Percentiles rank a stretch among this genome's conserved stretches.
These are phyloP conservation scores for Alternaria metachromatica DNA, from an alignment of 2,329 filamentous ascomycete genomes.

Conservation along the genomic window DNA sequence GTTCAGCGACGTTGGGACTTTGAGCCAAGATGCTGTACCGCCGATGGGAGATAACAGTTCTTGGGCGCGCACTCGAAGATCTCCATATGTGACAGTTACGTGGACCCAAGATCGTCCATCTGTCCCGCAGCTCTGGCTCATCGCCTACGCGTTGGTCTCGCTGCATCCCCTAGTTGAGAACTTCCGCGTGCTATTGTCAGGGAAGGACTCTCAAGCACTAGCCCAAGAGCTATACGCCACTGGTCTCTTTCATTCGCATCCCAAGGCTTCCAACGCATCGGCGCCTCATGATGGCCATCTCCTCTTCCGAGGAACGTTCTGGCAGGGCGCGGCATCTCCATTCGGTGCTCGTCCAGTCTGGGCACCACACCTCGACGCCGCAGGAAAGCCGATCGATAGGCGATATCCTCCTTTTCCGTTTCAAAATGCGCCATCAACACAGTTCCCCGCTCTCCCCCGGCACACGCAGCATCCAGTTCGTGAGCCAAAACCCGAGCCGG, in stretches of 20 bases:
- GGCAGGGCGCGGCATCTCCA: conserved; percentile 54
- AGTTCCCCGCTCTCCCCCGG: conserved; percentile 55
- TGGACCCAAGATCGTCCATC: conserved; percentile 53
- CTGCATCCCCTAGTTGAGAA: conserved; percentile 54
- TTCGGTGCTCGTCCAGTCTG: conserved; percentile 52
- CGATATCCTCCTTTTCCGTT: conserved; percentile 53
- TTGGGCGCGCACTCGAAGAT: conserved; percentile 56
- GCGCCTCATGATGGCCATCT: conserved; percentile 52
- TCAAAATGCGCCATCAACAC: conserved; percentile 56
- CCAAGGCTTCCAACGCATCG: conserved; percentile 44
- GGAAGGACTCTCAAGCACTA: conserved; percentile 47
- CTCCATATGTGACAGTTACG: conserved; percentile 51
- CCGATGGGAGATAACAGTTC: conserved; percentile 45
- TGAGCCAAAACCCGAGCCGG: conserved; percentile 72
- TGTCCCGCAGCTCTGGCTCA: conserved; percentile 56
- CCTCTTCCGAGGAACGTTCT: conserved; percentile 58
- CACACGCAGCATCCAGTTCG: conserved; percentile 74
- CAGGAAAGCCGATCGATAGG: conserved; percentile 48
- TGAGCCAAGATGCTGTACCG: conserved; percentile 32
- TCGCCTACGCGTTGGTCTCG: conserved; percentile 55
- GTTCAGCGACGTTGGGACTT: conserved; percentile 40
- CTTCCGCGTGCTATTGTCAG: conserved; percentile 52
- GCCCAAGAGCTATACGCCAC: conserved; percentile 50
- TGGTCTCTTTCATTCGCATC: conserved; percentile 54
- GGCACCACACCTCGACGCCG: conserved; percentile 44